Percentiles rank a stretch among this genome's conserved stretches.
These are phyloP conservation scores for Penicillium sp. DNA, from an alignment of 2,329 filamentous ascomycete genomes.

Conservation along the genomic window DNA sequence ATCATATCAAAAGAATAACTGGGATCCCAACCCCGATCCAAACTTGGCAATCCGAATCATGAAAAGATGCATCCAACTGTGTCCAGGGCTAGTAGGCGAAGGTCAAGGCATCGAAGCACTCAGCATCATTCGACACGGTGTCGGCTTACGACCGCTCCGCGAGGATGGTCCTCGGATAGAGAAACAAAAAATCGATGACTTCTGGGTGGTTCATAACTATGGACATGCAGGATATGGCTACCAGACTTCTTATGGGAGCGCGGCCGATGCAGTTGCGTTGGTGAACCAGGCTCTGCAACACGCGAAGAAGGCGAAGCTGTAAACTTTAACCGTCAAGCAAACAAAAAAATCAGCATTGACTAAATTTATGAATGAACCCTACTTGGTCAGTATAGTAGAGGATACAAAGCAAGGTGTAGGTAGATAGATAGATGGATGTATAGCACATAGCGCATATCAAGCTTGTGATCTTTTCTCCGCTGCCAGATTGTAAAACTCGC, in stretches of 20 bases:
- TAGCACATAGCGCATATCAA: no score
- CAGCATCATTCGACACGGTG: conserved; percentile 73
- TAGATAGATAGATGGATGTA: no score
- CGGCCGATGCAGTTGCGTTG: conserved; percentile 24
- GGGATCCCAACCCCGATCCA: conserved; percentile 74
- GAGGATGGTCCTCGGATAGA: conserved; percentile 72
- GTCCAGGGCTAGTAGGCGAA: conserved; percentile 35
- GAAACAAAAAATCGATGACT: conserved; percentile 61
- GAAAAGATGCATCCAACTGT: conserved; percentile 53
- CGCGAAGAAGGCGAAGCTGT: neutral
- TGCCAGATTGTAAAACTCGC: no score
- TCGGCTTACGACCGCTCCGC: conserved; percentile 74
- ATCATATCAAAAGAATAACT: conserved; percentile 73
- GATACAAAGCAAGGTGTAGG: no score
- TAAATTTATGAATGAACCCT: no score
- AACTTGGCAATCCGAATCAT: conserved; percentile 80
- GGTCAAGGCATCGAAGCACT: conserved; percentile 63
- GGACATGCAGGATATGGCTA: conserved; percentile 58
- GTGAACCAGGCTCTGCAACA: neutral
- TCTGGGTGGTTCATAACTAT: conserved; percentile 48
- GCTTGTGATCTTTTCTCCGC: no score
- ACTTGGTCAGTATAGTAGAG: neutral
- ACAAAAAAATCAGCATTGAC: no score
- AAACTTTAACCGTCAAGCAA: neutral
- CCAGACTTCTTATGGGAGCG: conserved; percentile 64